Percentiles rank a stretch among this genome's conserved stretches.
These are phyloP conservation scores for Nicotiana benthamiana DNA, from an alignment of 257 asterid species.

Conservation along the genomic window DNA sequence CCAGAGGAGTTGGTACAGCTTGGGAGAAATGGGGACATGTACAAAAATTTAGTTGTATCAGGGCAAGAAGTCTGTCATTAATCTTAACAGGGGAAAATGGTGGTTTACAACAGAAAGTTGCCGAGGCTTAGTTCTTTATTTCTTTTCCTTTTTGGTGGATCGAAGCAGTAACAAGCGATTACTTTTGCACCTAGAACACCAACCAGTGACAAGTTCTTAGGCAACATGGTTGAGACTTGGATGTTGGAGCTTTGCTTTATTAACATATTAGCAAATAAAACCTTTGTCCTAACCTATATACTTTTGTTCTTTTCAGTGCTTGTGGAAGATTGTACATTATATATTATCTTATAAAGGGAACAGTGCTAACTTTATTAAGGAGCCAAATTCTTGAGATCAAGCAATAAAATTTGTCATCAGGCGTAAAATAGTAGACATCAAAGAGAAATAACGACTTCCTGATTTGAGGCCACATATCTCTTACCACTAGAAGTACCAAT, in stretches of 20 bases:
- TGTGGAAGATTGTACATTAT: not conserved
- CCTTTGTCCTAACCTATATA: not conserved
- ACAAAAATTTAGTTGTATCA: not conserved
- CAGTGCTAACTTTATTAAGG: not conserved
- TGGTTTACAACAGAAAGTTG: not conserved
- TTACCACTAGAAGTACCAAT: not conserved
- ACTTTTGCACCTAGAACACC: not conserved
- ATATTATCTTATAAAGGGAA: not conserved
- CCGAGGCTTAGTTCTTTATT: not conserved
- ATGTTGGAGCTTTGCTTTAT: not conserved
- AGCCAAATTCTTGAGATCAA: not conserved
- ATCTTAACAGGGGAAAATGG: not conserved
- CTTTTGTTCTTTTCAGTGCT: not conserved
- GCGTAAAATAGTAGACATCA: not conserved
- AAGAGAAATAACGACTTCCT: not conserved
- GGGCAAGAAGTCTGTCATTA: not conserved
- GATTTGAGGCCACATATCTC: not conserved
- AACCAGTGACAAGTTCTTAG: not conserved
- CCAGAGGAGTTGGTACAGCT: not conserved
- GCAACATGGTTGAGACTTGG: not conserved
- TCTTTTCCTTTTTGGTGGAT: too few species aligned
- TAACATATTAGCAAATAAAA: not conserved
- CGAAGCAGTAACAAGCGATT: not conserved
- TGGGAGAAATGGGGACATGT: not conserved
- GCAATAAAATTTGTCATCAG: not conserved